A percentile compares a stretch with the other conserved stretches of the same genome.
Evolutionary conservation across 345 rosid species (phyloP).

Genomic region (Arabis hirsuta): DNA sequence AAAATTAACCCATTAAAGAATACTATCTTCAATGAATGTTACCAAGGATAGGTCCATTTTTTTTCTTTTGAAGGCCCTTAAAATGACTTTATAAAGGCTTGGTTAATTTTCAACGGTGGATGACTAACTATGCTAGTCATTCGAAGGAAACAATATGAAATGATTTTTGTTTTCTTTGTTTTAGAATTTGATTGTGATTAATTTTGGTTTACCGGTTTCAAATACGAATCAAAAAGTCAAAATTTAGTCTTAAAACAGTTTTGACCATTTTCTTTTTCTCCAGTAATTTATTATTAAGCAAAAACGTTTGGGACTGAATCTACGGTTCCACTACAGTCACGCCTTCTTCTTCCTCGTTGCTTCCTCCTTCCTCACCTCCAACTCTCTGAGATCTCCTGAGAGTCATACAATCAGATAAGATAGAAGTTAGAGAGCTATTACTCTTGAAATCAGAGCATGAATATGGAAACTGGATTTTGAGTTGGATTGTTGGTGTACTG

Average conservation of each 20-base stretch:
- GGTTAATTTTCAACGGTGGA: not conserved
- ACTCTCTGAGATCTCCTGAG: conserved; percentile 34
- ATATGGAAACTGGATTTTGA: conserved; percentile 17
- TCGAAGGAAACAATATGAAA: not conserved
- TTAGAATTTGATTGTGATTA: not conserved
- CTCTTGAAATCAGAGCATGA: conserved; percentile 32
- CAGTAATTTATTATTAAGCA: not conserved
- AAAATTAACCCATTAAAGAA: no score
- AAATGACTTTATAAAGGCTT: no score
- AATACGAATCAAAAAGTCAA: conserved; percentile 31
- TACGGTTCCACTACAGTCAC: conserved; percentile 40
- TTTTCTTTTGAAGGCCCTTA: no score
- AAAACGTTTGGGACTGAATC: conserved; percentile 28
- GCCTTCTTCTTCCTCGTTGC: conserved; percentile 40
- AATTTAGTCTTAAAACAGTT: conserved; percentile 11
- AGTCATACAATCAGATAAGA: conserved; percentile 12
- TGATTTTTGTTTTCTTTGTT: not conserved
- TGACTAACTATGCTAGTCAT: not conserved
- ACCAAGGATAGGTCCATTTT: no score
- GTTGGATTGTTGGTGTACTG: conserved; percentile 12
- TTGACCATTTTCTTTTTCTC: conserved; percentile 32
- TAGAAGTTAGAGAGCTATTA: conserved; percentile 31
- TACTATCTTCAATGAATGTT: no score
- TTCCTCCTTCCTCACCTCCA: conserved; percentile 34
- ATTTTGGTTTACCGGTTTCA: not conserved